Conservation (phyloP, 208 protist species). For the Trypanosomatidae sp. region DNA sequence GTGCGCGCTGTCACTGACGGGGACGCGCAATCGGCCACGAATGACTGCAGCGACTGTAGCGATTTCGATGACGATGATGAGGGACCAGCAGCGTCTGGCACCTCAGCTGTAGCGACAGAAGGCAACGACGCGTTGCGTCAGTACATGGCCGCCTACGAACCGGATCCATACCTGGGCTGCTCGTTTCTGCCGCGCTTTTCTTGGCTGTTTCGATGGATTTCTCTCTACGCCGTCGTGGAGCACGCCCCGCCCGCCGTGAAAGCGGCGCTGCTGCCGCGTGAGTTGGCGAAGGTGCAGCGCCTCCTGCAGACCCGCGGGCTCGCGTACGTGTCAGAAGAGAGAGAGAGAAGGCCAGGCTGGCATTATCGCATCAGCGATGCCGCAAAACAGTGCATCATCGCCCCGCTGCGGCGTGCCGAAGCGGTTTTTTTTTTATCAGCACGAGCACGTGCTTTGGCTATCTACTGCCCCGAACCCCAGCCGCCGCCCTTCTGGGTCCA, state of each 20-base stretch:
- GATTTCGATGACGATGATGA: neutral
- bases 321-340: slow-evolving; percentile 16
- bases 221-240: slow-evolving; percentile 34
- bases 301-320: slow-evolving; percentile 2
- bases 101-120: neutral
- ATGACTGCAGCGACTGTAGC: neutral
- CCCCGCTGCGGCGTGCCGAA: slow-evolving; percentile 8
- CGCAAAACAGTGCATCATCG: slow-evolving; percentile 25
- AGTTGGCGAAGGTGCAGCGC: slow-evolving; percentile 11
- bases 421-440: slow-evolving; percentile 13
- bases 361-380: slow-evolving; percentile 7
- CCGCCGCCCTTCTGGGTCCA: neutral
- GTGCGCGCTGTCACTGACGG: neutral
- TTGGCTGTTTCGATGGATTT: slow-evolving; percentile 30
- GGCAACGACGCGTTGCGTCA: slow-evolving; percentile 10
- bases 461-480: neutral
- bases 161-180: slow-evolving; percentile 39
- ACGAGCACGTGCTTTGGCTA: slow-evolving; percentile 7
- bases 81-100: neutral
- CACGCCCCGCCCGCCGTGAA: slow-evolving; percentile 24
- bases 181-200: slow-evolving; percentile 19
- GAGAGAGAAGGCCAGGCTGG: slow-evolving; percentile 1
- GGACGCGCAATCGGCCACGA: neutral
- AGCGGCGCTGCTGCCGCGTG: slow-evolving; percentile 22
- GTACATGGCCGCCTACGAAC: slow-evolving; percentile 33